Percentiles rank a stretch among this genome's conserved stretches.
These are phyloP conservation scores for Acorus gramineus DNA, from an alignment of 106 monocot genomes.

Conservation along the genomic window DNA sequence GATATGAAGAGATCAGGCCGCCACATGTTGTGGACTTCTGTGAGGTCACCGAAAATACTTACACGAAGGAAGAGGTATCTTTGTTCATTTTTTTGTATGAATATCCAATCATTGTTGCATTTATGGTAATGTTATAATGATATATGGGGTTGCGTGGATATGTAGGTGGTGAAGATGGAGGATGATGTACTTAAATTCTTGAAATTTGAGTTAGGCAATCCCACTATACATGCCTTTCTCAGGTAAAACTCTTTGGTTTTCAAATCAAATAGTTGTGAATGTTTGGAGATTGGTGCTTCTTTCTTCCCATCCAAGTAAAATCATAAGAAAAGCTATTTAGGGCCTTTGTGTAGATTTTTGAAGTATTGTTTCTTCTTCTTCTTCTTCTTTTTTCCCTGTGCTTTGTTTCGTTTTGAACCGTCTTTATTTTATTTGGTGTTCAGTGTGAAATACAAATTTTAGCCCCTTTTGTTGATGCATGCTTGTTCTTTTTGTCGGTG, in stretches of 20 bases:
- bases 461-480: too few relatives aligned
- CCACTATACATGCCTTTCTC: conserved; percentile 66
- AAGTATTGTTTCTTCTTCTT: too few relatives aligned
- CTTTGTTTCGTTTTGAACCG: too few relatives aligned
- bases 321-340: too few relatives aligned
- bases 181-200: conserved; percentile 50
- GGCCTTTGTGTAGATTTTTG: too few relatives aligned
- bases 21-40: conserved; percentile 76
- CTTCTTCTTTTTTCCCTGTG: too few relatives aligned
- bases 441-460: too few relatives aligned
- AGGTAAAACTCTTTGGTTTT: conserved; percentile 9
- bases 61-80: conserved; percentile 61
- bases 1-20: conserved; percentile 79
- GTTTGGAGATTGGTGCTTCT: too few relatives aligned
- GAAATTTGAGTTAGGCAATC: conserved; percentile 77
- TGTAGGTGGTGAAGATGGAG: conserved; percentile 69
- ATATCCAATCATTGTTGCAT: neutral
- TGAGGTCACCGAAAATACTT: conserved; percentile 76
- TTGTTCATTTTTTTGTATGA: neutral
- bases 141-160: neutral
- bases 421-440: too few relatives aligned
- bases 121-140: neutral
- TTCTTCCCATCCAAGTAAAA: too few relatives aligned
- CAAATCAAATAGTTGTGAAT: neutral
- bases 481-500: neutral